Percentiles rank a stretch among this genome's conserved stretches.
phyloP scores from a whole-genome alignment of 2,329 filamentous ascomycete species.

The Bimuria novae-zelandiae region DNA sequence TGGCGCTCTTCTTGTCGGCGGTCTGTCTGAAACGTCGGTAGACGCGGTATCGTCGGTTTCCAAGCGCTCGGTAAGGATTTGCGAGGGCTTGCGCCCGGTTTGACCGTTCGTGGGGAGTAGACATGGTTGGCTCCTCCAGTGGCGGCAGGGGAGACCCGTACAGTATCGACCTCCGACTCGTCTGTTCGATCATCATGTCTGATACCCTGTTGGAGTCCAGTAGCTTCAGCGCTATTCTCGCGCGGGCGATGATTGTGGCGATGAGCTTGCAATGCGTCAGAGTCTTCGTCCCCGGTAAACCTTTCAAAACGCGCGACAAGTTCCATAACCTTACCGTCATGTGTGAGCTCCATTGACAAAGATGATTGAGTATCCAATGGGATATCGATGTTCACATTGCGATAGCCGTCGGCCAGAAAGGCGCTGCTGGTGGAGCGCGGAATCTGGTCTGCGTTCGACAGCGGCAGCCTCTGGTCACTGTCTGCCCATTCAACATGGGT shows the following conservation, averaged over 20 bases:
- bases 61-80: slow-evolving; percentile 36
- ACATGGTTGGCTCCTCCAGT: background rate
- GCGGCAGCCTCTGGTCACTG: slow-evolving; percentile 2
- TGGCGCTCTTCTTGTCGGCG: slow-evolving; percentile 30
- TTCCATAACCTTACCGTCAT: slow-evolving; percentile 35
- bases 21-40: slow-evolving; percentile 27
- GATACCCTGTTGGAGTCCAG: background rate
- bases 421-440: slow-evolving; percentile 27
- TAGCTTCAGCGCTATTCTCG: background rate
- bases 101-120: background rate
- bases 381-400: slow-evolving; percentile 30
- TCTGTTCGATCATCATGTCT: background rate
- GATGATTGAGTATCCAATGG: slow-evolving; percentile 24
- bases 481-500: slow-evolving; percentile 10
- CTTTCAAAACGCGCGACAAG: slow-evolving; percentile 28
- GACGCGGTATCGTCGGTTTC: slow-evolving; percentile 16
- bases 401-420: slow-evolving; percentile 12
- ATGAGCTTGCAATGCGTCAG: slow-evolving; percentile 21
- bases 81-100: slow-evolving; percentile 22
- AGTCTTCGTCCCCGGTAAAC: slow-evolving; percentile 13
- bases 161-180: slow-evolving; percentile 12
- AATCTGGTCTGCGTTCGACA: slow-evolving; percentile 19
- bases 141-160: slow-evolving; percentile 5
- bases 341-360: slow-evolving; percentile 26
- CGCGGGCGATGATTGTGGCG: slow-evolving; percentile 5